Evolutionary conservation across 768 basidiomycete genomes (phyloP).

Genomic region (Russula sp.): DNA sequence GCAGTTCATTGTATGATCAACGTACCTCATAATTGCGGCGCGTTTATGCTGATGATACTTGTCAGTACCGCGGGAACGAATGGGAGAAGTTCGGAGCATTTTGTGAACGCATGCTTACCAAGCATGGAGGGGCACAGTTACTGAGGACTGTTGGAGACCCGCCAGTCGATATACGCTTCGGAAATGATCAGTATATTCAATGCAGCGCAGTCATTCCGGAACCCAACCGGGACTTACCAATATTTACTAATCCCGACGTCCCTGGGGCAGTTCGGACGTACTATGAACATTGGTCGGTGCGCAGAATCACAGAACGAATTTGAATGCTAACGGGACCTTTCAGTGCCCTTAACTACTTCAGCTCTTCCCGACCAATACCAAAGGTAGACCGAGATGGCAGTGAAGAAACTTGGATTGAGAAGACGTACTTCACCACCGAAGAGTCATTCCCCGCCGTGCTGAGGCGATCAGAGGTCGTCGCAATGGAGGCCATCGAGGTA

Average conservation of each 20-base stretch:
- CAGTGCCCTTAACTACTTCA: conserved; percentile 81
- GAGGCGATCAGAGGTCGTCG: conserved; percentile 79
- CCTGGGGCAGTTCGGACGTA: conserved; percentile 73
- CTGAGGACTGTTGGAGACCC: conserved; percentile 70
- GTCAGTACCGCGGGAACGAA: conserved; percentile 85
- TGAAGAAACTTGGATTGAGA: conserved; percentile 83
- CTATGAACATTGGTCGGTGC: conserved; percentile 71
- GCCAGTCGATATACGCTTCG: conserved; percentile 70
- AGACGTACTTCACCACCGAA: conserved; percentile 80
- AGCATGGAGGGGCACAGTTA: conserved; percentile 79
- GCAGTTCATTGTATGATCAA: conserved; percentile 70
- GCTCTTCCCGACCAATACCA: conserved; percentile 59
- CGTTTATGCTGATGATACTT: conserved; percentile 1
- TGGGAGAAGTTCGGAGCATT: conserved; percentile 91
- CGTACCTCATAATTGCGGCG: neutral
- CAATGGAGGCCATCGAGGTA: conserved; percentile 61
- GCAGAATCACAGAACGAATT: neutral
- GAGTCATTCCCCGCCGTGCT: conserved; percentile 89
- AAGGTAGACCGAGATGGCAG: conserved; percentile 56
- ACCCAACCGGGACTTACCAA: conserved; percentile 64
- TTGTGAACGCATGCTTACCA: conserved; percentile 87
- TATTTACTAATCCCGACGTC: conserved; percentile 83
- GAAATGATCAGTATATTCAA: conserved; percentile 80
- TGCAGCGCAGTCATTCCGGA: conserved; percentile 82
- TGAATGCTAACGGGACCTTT: neutral